A percentile compares a stretch with the other conserved stretches of the same genome.
Evolutionary conservation across 2,329 filamentous ascomycete genomes (phyloP).

Genomic region (Penicillium sp.): DNA sequence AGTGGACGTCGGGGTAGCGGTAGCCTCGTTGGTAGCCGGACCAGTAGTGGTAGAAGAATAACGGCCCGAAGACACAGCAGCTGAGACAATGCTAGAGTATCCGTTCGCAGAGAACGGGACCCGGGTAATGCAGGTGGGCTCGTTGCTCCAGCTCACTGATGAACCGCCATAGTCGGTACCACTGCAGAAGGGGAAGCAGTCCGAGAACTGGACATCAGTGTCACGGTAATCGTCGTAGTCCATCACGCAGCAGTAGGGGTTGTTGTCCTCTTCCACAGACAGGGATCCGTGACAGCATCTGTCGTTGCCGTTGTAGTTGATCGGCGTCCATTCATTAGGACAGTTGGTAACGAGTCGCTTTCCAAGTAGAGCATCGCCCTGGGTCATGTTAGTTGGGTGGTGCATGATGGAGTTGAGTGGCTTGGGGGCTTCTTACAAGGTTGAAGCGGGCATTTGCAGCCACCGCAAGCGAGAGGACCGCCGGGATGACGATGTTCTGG

Average conservation of each 20-base stretch:
- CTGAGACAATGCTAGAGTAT: neutral
- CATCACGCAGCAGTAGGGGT: neutral
- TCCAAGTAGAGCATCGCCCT: neutral
- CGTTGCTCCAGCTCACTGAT: neutral
- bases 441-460: neutral
- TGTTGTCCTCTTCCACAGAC: neutral
- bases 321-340: neutral
- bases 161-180: neutral
- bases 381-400: neutral
- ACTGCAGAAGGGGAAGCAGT: conserved; percentile 3
- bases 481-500: neutral
- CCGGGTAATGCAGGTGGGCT: neutral
- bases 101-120: neutral
- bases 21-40: neutral
- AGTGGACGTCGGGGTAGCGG: neutral
- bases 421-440: neutral
- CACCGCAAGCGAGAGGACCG: neutral
- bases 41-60: neutral
- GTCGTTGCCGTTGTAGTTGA: neutral
- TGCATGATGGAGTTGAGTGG: neutral
- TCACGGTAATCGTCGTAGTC: neutral
- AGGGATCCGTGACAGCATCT: conserved; percentile 1
- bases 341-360: neutral
- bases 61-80: neutral
- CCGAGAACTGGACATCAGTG: neutral